Evolutionary conservation across 768 basidiomycete genomes (phyloP), one percentile per base, ranked within the genome.

Genomic region (Dioszegia hungarica): DNA sequence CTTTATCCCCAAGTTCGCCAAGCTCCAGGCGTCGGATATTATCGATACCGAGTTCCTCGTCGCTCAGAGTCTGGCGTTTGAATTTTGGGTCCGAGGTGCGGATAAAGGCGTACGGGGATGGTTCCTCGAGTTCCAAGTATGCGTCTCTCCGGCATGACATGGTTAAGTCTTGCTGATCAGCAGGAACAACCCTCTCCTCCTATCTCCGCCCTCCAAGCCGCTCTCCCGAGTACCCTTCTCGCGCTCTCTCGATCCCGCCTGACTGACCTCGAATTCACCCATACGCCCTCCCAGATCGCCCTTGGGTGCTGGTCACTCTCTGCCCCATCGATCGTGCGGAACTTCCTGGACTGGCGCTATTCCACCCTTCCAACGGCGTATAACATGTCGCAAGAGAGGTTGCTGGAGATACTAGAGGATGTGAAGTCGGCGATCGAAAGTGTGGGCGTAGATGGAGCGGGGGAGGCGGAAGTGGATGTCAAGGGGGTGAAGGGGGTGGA

Each of bases 41-140:
- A 83, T 98, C 56, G 88, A 91, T 56, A 84, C 97, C 33, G 95
- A 99, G 75, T 98, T 97, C 73, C 84, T 95, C 33, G 88, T 99
- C 5, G 89, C 93, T 0, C 95, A 98, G 76, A 91, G 89, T 67
- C 81, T 99, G 44, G 81, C 84, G 34, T 99, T 99, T 61, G 93
- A 99, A 73, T 95, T 97, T 70, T 85, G 90, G 3, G 84, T 90
- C 1, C 57, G 68, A 48, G 63, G 70, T 5, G 55, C 66, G 8
- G 73, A 75, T 38, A 67, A 68, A 29, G 68, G 73, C 10, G 37
- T 76, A 17, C 62, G 70, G 43, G 76, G 76, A 19, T 76, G 72
- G 70, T 62, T 48, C 29, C 49, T 75, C 15, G 67, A 74, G 44
- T 41, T 74, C 11, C 74, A 75, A 62, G 74, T 75, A 47, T 56